Evolutionary conservation across 2,329 filamentous ascomycete species (phyloP).

Genomic region (Pseudogymnoascus sp.): DNA sequence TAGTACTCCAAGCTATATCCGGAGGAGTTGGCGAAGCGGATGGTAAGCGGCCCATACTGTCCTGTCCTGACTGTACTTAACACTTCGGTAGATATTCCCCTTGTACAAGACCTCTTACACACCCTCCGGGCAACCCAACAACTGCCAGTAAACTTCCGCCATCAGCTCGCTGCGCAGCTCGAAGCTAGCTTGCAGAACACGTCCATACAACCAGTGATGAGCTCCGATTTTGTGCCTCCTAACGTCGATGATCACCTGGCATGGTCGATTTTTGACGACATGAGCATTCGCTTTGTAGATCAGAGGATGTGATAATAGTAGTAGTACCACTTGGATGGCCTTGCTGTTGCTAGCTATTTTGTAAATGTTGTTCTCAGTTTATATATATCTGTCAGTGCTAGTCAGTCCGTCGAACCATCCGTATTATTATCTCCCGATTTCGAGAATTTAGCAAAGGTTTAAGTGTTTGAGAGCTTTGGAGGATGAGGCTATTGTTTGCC

Average conservation of each 20-base stretch:
- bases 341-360: background rate
- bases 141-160: slow-evolving; percentile 18
- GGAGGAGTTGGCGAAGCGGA: slow-evolving; percentile 35
- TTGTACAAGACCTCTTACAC: slow-evolving; percentile 22
- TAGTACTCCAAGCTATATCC: slow-evolving; percentile 38
- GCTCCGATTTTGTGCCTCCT: slow-evolving; percentile 5
- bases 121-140: slow-evolving; percentile 20
- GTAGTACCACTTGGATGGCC: background rate
- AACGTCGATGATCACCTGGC: slow-evolving; percentile 12
- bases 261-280: slow-evolving; percentile 23
- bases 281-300: slow-evolving; percentile 14
- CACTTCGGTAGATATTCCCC: slow-evolving; percentile 17
- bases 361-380: background rate
- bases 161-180: slow-evolving; percentile 19
- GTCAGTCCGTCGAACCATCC: background rate
- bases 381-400: background rate
- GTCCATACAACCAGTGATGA: slow-evolving; percentile 15
- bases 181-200: slow-evolving; percentile 22
- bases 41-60: slow-evolving; percentile 23
- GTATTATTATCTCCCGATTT: background rate
- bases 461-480: background rate
- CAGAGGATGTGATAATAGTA: background rate
- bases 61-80: slow-evolving; percentile 1
- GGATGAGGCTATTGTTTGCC: background rate
- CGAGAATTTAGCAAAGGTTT: background rate